phyloP scores from a whole-genome alignment of 176 grass and related monocot species.

The Elymus sibiricus region DNA sequence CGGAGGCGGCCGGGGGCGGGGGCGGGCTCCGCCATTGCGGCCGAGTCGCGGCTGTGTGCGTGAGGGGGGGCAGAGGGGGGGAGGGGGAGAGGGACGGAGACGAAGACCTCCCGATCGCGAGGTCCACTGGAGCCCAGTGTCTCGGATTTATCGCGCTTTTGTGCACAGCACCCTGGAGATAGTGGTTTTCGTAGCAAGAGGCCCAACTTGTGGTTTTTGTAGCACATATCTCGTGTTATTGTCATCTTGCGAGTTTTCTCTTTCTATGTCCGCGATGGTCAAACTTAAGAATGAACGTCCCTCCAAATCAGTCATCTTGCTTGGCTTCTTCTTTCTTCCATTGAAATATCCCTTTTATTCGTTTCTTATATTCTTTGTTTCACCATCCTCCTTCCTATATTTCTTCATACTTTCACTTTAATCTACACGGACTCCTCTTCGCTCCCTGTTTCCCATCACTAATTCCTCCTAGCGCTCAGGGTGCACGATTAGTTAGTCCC shows the following conservation, averaged over 20 bases:
- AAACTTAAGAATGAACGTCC: background rate
- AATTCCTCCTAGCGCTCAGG: too few relatives aligned
- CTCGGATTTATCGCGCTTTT: conserved; percentile 16
- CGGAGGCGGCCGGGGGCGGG: conserved; percentile 50
- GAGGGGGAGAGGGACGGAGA: conserved; percentile 11
- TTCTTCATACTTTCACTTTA: too few relatives aligned
- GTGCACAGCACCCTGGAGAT: background rate
- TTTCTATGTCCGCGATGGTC: background rate
- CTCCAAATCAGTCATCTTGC: background rate
- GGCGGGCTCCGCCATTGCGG: conserved; percentile 66
- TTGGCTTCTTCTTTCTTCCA: too few relatives aligned
- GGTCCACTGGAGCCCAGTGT: background rate
- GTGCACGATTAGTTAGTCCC: too few relatives aligned
- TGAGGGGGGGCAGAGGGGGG: background rate
- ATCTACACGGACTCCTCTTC: background rate
- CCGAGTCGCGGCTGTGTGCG: conserved; percentile 15
- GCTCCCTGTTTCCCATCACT: background rate
- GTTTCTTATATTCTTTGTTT: too few relatives aligned
- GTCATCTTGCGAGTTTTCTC: background rate
- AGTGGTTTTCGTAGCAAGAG: background rate
- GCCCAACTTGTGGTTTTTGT: too few relatives aligned
- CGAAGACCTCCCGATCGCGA: conserved; percentile 34
- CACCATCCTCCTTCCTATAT: too few relatives aligned
- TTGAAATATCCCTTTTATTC: too few relatives aligned
- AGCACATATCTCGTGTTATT: background rate